phyloP scores from a whole-genome alignment of 352 stramenopile species.

The Nothophytophthora sp. region DNA sequence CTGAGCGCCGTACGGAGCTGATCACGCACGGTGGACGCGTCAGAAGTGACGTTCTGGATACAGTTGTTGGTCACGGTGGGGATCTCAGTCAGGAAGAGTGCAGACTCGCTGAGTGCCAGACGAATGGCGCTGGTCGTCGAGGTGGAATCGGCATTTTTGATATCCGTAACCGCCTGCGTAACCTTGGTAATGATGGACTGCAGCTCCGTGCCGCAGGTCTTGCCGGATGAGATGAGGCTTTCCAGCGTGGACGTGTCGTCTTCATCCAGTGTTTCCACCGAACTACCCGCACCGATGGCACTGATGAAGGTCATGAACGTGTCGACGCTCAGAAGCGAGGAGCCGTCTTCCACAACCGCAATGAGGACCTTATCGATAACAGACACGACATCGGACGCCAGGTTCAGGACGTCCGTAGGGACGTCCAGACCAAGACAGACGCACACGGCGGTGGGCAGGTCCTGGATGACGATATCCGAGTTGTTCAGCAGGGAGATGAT shows the following conservation, averaged over 20 bases:
- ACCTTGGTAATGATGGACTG: conserved; percentile 43
- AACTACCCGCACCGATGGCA: conserved; percentile 14
- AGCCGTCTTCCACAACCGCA: conserved; percentile 33
- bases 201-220: conserved; percentile 41
- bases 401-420: conserved; percentile 21
- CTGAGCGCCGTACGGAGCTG: conserved; percentile 43
- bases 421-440: conserved; percentile 48
- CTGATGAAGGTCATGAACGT: conserved; percentile 33
- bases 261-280: conserved; percentile 14
- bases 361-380: conserved; percentile 39
- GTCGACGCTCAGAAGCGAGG: conserved; percentile 29
- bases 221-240: conserved; percentile 32
- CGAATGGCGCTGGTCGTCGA: conserved; percentile 35
- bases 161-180: conserved; percentile 29
- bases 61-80: conserved; percentile 46
- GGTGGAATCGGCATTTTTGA: conserved; percentile 32
- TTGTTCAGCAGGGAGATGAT: conserved; percentile 48
- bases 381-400: conserved; percentile 29
- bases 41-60: conserved; percentile 20
- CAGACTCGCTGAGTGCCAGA: conserved; percentile 30
- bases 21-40: conserved; percentile 41
- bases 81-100: conserved; percentile 54
- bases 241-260: conserved; percentile 27
- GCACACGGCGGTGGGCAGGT: conserved; percentile 45
- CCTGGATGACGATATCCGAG: conserved; percentile 53